Base-by-base conservation (phyloP, 768 basidiomycete species). In the Crepidotus variabilis region DNA sequence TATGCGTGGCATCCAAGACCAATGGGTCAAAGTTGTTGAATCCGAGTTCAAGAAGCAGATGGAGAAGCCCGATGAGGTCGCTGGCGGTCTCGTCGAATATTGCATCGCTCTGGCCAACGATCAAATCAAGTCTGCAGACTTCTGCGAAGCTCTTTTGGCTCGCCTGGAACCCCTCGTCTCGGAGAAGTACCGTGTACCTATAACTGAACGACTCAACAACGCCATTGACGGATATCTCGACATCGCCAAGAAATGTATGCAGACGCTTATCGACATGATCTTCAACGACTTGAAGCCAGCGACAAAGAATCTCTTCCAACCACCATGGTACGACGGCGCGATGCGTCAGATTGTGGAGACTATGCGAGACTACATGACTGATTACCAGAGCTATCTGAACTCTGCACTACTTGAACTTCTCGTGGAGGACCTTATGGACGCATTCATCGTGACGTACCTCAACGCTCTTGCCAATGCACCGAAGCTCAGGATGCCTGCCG, bases 171-270 rank as follows among this genome's bases (percentile, higher is more conserved):
- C 90, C 1, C 83, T 98, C 49, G 95, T 98, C 4, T 93, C 90
- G 8, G 88, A 90, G 66, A 98, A 98, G 73, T 98, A 98, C 71
- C 79, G 88, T 46, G 78, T 75, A 13, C 78, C 83, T 5, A 96
- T 98, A 65, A 86, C 83, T 61, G 92, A 94, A 65, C 82, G 86
- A 46, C 77, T 98, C 51, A 98, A 97, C 75, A 90, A 96, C 60
- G 94, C 95, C 33, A 98, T 98, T 62, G 96, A 99, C 68, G 97
- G 97, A 2, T 98, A 95, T 71, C 83, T 98, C 60, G 97, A 99
- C 71, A 93, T 98, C 36, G 95, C 95, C 52, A 98, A 98, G 78
- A 92, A 92, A 69, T 98, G 95, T 77, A 94, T 90, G 20, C 91
- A 96, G 64, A 89, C 90, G 0, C 83, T 99, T 56, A 94, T 99